Evolutionary conservation across 2,329 filamentous ascomycete species (phyloP), one percentile per base, ranked within the genome.

Genomic region (Cadophora malorum): DNA sequence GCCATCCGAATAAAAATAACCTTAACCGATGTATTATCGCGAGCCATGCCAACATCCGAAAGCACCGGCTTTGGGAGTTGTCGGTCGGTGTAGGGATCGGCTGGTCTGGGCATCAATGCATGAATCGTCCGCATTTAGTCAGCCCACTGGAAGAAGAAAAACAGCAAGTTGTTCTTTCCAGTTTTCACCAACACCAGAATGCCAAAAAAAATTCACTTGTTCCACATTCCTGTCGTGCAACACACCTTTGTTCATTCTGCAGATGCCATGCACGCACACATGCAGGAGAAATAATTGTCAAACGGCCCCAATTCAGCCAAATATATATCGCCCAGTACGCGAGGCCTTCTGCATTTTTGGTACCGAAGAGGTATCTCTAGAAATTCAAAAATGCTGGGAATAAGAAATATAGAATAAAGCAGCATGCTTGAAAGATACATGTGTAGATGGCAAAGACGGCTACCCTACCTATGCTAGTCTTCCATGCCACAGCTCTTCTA

Each of bases 71-170:
- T 12, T 25, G 33, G 33, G 10, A 28, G 14, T 16, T 28, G 45
- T 21, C 45, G 45, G 45, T 49, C 45, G 19, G 45, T 49, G 45
- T 49, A 21, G 45, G 45, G 45, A n/a, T 23, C 21, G 52, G 28
- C 10, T 45, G 9, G n/a, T 59, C 56, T 59, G 56, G 56, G 56
- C 33, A 59, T 59, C 56, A 38, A 59, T 59, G 56, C 56, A 59
- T 59, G 35, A 58, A 21, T 41, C 31, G n/a, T 21, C 33, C 33
- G n/a, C 33, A 1, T 10, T 58, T 38, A 38, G 55, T 38, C 31
- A 38, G 23, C 33, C 8, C 33, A 23, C 33, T 3, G 21, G 38
- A 59, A 45, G 41, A 45, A 45, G 16, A 45, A 16, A 5, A 19
- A 35, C 21, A 23, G 45, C 21, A 59, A 59, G 21, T 19, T 59